phyloP scores from a whole-genome alignment of 192 early-diverging fungal genomes.

The Tieghemiomyces parasiticus region DNA sequence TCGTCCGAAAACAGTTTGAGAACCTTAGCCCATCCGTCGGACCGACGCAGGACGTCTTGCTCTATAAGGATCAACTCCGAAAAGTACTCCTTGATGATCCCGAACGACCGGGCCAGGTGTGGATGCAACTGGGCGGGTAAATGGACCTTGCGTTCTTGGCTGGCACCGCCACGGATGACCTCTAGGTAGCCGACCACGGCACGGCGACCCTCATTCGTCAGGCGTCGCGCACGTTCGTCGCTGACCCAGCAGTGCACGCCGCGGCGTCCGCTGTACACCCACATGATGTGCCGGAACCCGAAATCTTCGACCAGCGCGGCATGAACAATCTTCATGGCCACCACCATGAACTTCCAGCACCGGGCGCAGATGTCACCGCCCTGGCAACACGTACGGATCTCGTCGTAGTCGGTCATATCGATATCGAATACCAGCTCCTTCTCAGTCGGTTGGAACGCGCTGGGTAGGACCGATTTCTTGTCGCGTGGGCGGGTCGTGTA shows the following conservation, averaged over 20 bases:
- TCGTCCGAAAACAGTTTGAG: conserved; percentile 65
- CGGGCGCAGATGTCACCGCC: conserved; percentile 74
- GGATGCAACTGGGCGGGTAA: conserved; percentile 53
- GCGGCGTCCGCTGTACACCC: conserved; percentile 93
- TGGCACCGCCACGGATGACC: conserved; percentile 63
- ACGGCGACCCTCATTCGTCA: conserved; percentile 61
- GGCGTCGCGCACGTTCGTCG: conserved; percentile 67
- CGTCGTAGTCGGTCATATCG: conserved; percentile 99
- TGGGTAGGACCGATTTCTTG: conserved; percentile 52
- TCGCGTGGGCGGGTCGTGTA: conserved; percentile 77
- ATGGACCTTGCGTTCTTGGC: conserved; percentile 55
- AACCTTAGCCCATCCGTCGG: conserved; percentile 57
- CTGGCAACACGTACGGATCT: conserved; percentile 86
- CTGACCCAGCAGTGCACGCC: conserved; percentile 98
- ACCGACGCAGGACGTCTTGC: conserved; percentile 50
- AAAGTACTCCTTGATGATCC: conserved; percentile 61
- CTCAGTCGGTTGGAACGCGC: conserved; percentile 58
- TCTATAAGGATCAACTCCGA: conserved; percentile 45
- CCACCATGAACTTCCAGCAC: conserved; percentile 92
- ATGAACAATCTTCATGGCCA: conserved; percentile 81
- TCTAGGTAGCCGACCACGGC: conserved; percentile 76
- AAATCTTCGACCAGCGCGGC: conserved; percentile 74
- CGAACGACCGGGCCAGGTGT: conserved; percentile 30
- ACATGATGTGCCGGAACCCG: conserved; percentile 82
- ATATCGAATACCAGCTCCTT: conserved; percentile 98